A percentile compares a stretch with the other conserved stretches of the same genome.
Evolutionary conservation across 768 basidiomycete species (phyloP).

Genomic region (Agrocybe pediades): DNA sequence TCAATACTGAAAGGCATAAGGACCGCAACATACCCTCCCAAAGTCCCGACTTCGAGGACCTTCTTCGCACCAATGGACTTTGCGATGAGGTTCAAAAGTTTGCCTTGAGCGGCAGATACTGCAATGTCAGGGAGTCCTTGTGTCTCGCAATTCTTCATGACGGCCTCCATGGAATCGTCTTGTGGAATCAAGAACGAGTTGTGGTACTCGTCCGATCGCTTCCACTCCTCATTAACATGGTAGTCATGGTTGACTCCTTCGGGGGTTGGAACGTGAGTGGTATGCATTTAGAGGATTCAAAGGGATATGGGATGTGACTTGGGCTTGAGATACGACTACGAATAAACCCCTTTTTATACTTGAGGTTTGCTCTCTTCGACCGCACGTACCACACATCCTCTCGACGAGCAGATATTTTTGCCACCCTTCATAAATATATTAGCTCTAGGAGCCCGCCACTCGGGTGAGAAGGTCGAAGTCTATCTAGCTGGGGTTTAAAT

Average conservation of each 20-base stretch:
- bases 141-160: constrained; percentile 38
- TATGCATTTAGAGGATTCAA: too few species aligned
- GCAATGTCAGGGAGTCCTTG: constrained; percentile 53
- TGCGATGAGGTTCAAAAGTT: constrained; percentile 55
- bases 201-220: constrained; percentile 53
- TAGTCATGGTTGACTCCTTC: neutral
- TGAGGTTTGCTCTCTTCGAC: too few species aligned
- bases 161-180: constrained; percentile 46
- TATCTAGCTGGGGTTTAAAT: too few species aligned
- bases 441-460: too few species aligned
- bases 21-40: constrained; percentile 51
- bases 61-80: constrained; percentile 54
- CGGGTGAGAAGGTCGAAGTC: too few species aligned
- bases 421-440: too few species aligned
- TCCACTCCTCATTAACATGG: constrained; percentile 45
- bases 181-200: constrained; percentile 51
- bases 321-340: too few species aligned
- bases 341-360: too few species aligned
- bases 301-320: too few species aligned
- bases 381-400: too few species aligned
- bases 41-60: constrained; percentile 66
- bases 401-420: too few species aligned
- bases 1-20: neutral
- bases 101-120: constrained; percentile 56
- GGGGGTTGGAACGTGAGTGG: too few species aligned